Percentiles rank a stretch among this genome's conserved stretches.
These are phyloP conservation scores for Coemansia sp. DNA, from an alignment of 192 early-diverging fungal genomes.

Conservation along the genomic window DNA sequence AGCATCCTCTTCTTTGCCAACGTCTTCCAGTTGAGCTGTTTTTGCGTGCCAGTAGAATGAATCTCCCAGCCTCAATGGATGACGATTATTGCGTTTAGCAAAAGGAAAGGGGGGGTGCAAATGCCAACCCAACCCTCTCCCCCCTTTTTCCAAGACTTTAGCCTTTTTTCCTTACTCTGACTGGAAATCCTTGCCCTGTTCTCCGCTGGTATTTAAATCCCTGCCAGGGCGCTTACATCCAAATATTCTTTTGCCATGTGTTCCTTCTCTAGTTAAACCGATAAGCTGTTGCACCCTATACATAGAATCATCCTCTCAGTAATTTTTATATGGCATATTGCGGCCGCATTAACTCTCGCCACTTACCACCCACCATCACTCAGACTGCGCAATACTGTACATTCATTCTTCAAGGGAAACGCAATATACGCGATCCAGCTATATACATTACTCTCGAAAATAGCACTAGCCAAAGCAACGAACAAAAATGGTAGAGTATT, in stretches of 20 bases:
- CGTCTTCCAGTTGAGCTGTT: neutral
- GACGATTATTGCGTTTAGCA: no score
- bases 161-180: neutral
- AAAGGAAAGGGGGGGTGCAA: no score
- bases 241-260: neutral
- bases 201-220: neutral
- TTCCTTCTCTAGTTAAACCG: neutral
- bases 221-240: no score
- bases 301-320: neutral
- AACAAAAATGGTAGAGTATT: neutral
- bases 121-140: neutral
- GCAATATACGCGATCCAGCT: neutral
- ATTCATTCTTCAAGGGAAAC: neutral
- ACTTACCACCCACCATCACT: neutral
- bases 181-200: neutral
- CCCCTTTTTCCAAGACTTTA: neutral
- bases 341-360: neutral
- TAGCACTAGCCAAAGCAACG: neutral
- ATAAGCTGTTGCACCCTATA: neutral
- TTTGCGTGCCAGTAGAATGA: neutral
- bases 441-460: neutral
- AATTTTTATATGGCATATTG: neutral
- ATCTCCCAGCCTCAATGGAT: neutral
- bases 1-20: neutral
- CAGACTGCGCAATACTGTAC: neutral